A percentile compares a stretch with the other conserved stretches of the same genome.
Evolutionary conservation across 2,329 filamentous ascomycete genomes (phyloP).

Genomic region (Colletotrichum musicola): DNA sequence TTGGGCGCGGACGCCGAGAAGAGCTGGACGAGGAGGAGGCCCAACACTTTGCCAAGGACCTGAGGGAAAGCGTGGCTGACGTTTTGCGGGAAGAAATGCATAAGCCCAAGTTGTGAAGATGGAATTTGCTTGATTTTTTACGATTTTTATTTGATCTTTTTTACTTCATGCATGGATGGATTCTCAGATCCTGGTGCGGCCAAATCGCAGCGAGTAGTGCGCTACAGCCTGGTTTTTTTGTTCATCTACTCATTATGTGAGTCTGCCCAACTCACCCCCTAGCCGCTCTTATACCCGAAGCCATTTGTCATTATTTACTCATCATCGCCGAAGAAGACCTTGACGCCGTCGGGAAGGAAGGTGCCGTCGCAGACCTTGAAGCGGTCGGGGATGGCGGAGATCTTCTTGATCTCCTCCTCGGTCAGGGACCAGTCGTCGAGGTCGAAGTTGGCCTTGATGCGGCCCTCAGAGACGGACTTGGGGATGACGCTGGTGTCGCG

Average conservation of each 20-base stretch:
- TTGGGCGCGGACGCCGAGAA: conserved; percentile 78
- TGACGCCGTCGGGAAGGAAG: conserved; percentile 74
- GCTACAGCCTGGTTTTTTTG: conserved; percentile 24
- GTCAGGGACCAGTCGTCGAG: conserved; percentile 80
- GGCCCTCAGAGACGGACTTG: conserved; percentile 80
- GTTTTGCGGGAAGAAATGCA: conserved; percentile 51
- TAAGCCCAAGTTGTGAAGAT: conserved; percentile 54
- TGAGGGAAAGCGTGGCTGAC: conserved; percentile 63
- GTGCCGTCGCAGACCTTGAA: conserved; percentile 86
- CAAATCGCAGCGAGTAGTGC: conserved; percentile 8
- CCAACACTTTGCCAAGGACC: conserved; percentile 65
- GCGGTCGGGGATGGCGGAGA: conserved; percentile 77
- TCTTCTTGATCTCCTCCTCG: conserved; percentile 76
- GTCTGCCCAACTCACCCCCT: conserved; percentile 11
- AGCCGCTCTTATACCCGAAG: not conserved
- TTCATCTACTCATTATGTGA: conserved; percentile 29
- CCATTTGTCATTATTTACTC: conserved; percentile 63
- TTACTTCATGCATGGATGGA: conserved; percentile 31
- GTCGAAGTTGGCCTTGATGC: conserved; percentile 83
- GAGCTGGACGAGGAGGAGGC: conserved; percentile 85
- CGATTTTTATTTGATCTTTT: conserved; percentile 23
- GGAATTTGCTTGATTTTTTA: conserved; percentile 2
- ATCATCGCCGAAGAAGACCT: conserved; percentile 87
- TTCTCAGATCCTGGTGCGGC: conserved; percentile 17
- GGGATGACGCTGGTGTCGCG: conserved; percentile 88